Conservation (phyloP, 148 eudicot species). For the Fagopyrum esculentum region DNA sequence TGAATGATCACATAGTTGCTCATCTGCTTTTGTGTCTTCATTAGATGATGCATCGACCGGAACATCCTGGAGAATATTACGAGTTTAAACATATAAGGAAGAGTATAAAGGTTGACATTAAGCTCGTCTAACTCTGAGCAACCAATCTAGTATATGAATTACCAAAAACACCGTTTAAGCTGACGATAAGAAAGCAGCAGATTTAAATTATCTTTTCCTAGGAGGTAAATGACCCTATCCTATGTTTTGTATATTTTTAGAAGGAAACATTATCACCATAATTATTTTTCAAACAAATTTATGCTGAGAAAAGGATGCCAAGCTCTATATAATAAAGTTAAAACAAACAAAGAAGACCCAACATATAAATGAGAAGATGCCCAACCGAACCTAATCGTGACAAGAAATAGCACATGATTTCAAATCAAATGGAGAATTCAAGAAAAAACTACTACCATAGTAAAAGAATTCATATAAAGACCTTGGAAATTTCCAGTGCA, state of each 20-base stretch:
- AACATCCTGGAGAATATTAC: constrained; percentile 40
- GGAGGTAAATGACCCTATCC: no score
- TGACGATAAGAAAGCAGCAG: not conserved
- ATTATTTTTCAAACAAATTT: not conserved
- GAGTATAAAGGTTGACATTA: not conserved
- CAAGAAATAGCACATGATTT: not conserved
- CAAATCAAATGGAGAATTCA: not conserved
- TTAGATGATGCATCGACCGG: constrained; percentile 35
- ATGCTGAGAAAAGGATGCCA: constrained; percentile 1
- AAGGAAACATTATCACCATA: not conserved
- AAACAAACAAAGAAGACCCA: not conserved
- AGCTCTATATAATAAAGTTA: not conserved
- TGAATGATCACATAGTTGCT: constrained; percentile 80
- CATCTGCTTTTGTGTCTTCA: constrained; percentile 37
- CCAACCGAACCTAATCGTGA: not conserved
- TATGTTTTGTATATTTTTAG: not conserved
- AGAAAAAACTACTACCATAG: not conserved
- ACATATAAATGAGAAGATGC: not conserved
- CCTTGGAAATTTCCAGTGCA: constrained; percentile 75
- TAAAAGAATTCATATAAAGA: constrained; percentile 18
- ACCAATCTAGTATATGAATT: not conserved
- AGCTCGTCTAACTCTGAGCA: not conserved
- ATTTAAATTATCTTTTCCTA: no score
- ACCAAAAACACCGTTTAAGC: not conserved
- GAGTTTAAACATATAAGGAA: not conserved